phyloP scores from a whole-genome alignment of 305 asterid species.

The Fraxinus angustifolia region DNA sequence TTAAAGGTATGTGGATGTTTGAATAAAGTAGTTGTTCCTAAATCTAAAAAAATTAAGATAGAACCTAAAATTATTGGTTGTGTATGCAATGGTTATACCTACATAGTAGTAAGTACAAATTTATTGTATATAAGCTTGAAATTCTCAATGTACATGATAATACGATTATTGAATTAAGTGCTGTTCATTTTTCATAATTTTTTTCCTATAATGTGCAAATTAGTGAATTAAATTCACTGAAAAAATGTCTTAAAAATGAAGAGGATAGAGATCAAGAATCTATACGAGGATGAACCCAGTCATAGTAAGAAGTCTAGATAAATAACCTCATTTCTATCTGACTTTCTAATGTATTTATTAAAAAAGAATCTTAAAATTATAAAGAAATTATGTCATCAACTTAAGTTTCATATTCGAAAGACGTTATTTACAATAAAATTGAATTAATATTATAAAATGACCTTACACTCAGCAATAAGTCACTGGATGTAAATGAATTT shows the following conservation, averaged over 20 bases:
- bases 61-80: background rate
- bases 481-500: background rate
- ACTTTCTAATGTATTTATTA: no score
- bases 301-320: no score
- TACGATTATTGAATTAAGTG: background rate
- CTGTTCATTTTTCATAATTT: background rate
- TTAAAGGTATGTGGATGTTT: background rate
- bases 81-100: background rate
- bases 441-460: background rate
- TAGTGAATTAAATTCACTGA: background rate
- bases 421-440: no score
- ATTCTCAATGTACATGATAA: background rate
- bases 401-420: background rate
- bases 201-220: background rate
- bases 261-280: background rate
- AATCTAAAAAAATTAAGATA: background rate
- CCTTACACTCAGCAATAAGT: background rate
- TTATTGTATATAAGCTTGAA: no score
- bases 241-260: no score
- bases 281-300: background rate
- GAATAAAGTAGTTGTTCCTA: background rate
- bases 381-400: no score
- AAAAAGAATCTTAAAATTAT: no score
- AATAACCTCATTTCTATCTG: background rate
- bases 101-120: no score